These are phyloP conservation scores for Scedosporium apiospermum DNA, from an alignment of 2,329 filamentous ascomycete species.

Conservation along the genomic window DNA sequence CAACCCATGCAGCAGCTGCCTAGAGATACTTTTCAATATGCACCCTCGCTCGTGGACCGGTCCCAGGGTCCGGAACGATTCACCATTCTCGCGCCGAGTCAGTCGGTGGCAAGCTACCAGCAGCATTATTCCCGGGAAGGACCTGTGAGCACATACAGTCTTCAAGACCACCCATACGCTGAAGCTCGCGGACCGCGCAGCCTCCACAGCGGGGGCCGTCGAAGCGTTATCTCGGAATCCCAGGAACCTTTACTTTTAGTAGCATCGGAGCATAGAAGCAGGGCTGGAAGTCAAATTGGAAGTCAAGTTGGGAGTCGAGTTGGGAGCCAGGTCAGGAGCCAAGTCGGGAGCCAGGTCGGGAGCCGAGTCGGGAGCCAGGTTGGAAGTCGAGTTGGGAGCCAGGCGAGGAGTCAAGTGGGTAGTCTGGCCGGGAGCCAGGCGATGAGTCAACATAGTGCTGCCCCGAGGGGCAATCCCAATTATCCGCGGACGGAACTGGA, in stretches of 20 bases:
- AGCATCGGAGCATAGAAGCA: background rate
- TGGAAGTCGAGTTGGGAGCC: background rate
- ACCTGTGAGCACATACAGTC: background rate
- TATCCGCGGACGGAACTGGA: slow-evolving; percentile 23
- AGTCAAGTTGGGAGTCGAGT: background rate
- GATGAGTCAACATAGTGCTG: slow-evolving; percentile 17
- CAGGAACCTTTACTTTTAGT: background rate
- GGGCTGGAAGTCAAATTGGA: background rate
- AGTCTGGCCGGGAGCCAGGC: slow-evolving; percentile 10
- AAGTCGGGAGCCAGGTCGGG: background rate
- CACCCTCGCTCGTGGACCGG: background rate
- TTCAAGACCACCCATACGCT: background rate
- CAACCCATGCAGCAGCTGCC: background rate
- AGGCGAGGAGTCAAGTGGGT: background rate
- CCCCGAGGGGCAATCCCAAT: background rate
- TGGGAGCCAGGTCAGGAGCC: background rate
- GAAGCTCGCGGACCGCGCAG: background rate
- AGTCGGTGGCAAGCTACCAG: background rate
- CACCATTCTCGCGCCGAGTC: background rate
- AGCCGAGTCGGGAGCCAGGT: slow-evolving; percentile 9
- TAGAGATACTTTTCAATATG: background rate
- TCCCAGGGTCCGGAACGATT: background rate
- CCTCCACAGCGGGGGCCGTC: background rate
- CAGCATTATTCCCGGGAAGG: background rate
- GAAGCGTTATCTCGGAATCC: background rate